phyloP scores from a whole-genome alignment of 2,329 filamentous ascomycete genomes.

The Kalmusia sp. region DNA sequence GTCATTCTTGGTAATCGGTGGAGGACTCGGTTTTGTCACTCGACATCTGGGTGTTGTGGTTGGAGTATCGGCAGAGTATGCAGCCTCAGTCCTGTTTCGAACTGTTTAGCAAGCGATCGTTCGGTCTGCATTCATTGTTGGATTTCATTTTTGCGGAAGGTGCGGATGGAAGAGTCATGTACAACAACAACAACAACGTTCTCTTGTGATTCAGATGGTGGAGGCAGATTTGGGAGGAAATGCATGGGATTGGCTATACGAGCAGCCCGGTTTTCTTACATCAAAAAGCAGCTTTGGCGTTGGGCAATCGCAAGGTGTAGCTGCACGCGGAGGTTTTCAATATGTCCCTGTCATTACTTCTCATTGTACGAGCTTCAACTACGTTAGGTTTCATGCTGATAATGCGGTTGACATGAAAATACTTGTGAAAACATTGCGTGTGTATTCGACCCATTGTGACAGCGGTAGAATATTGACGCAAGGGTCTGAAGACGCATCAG shows the following conservation, averaged over 20 bases:
- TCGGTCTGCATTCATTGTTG: neutral
- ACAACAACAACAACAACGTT: slow-evolving; percentile 15
- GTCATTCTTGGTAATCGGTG: neutral
- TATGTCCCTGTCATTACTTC: slow-evolving; percentile 4
- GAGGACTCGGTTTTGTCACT: neutral
- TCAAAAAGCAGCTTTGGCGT: slow-evolving; percentile 13
- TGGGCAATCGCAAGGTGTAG: neutral
- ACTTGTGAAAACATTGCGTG: too few relatives aligned
- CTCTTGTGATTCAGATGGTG: neutral
- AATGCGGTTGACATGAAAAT: too few relatives aligned
- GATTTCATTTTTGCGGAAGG: neutral
- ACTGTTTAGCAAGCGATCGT: neutral
- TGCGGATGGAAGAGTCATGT: slow-evolving; percentile 9
- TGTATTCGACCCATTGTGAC: too few relatives aligned
- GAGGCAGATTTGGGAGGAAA: neutral
- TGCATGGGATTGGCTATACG: slow-evolving; percentile 18
- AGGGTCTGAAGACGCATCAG: too few relatives aligned
- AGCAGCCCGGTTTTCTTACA: slow-evolving; percentile 10
- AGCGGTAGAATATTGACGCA: too few relatives aligned
- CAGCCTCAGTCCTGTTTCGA: neutral
- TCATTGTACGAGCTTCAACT: slow-evolving; percentile 8
- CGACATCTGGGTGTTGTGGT: neutral
- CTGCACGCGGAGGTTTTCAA: slow-evolving; percentile 1
- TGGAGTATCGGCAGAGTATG: slow-evolving; percentile 3
- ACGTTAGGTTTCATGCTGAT: neutral